Conservation (phyloP, 208 protist species). For the Phytomonas sp. region DNA sequence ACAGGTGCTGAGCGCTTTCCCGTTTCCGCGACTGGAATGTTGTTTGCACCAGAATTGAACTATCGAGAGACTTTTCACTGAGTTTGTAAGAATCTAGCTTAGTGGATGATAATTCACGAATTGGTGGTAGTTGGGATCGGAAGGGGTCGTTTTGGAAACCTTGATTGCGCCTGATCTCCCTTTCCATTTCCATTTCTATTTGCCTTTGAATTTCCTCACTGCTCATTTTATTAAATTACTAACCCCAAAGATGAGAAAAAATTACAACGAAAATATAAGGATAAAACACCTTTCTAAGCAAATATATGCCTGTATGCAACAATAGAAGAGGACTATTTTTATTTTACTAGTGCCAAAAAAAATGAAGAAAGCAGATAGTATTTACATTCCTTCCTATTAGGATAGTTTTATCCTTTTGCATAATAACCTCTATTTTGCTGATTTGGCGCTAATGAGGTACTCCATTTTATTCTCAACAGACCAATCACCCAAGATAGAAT, state of each 20-base stretch:
- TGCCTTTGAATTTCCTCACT: constrained; percentile 57
- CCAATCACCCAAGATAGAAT: not conserved
- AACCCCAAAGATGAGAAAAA: not conserved
- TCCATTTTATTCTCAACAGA: not conserved
- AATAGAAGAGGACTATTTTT: not conserved
- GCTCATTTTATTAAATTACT: constrained; percentile 7
- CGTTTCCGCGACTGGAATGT: not conserved
- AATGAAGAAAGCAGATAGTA: constrained; percentile 4
- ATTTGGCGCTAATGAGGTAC: not conserved
- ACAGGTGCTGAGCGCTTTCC: not conserved
- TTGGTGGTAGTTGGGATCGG: not conserved
- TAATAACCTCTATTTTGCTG: not conserved
- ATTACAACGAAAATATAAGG: not conserved
- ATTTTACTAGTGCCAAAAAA: not conserved
- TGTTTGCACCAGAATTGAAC: not conserved
- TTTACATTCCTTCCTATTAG: not conserved
- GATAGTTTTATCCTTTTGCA: not conserved
- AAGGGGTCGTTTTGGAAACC: constrained; percentile 7
- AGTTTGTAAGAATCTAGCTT: not conserved
- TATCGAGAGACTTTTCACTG: not conserved
- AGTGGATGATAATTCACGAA: not conserved
- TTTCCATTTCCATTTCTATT: constrained; percentile 79
- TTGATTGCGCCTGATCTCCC: constrained; percentile 36
- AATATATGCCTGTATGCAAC: not conserved
- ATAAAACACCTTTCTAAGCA: constrained; percentile 3